These are phyloP conservation scores for Penicillium simplicissimum DNA, from an alignment of 495 filamentous ascomycete genomes.

Conservation along the genomic window DNA sequence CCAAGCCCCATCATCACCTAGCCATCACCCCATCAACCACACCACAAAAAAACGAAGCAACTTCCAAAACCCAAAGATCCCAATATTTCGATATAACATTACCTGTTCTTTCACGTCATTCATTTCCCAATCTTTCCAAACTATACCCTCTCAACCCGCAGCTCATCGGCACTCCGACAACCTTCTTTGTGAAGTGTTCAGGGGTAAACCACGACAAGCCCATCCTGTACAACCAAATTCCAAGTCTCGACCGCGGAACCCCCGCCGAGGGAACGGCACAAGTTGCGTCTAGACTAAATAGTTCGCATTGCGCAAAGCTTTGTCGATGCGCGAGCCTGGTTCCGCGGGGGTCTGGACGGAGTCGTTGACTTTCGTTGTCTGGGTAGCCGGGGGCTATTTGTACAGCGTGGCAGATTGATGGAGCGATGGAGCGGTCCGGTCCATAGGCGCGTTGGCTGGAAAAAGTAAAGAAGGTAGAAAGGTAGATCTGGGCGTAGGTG, in stretches of 20 bases:
- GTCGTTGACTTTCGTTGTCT: slow-evolving; percentile 7
- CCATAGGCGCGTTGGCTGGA: background rate
- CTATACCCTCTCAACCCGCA: background rate
- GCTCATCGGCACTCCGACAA: background rate
- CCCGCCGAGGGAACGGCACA: background rate
- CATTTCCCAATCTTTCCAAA: background rate
- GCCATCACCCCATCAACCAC: slow-evolving; percentile 2
- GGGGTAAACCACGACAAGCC: background rate
- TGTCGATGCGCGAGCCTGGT: background rate
- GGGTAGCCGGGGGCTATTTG: slow-evolving; percentile 13
- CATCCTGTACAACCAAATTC: background rate
- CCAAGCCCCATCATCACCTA: background rate
- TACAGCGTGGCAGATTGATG: background rate
- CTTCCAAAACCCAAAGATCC: background rate
- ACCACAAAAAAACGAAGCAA: background rate
- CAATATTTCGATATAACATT: background rate
- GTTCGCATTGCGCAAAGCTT: background rate
- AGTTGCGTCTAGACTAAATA: background rate
- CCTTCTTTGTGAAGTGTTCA: slow-evolving; percentile 8
- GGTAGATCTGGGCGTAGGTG: background rate
- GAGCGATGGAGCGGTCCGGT: background rate
- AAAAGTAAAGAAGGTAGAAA: background rate
- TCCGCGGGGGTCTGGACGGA: slow-evolving; percentile 1
- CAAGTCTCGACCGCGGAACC: no score
- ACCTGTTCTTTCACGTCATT: background rate